Evolutionary conservation across 805 yeast species (phyloP), one percentile per base, ranked within the genome.

Genomic region (Monosporozyma aerobia): DNA sequence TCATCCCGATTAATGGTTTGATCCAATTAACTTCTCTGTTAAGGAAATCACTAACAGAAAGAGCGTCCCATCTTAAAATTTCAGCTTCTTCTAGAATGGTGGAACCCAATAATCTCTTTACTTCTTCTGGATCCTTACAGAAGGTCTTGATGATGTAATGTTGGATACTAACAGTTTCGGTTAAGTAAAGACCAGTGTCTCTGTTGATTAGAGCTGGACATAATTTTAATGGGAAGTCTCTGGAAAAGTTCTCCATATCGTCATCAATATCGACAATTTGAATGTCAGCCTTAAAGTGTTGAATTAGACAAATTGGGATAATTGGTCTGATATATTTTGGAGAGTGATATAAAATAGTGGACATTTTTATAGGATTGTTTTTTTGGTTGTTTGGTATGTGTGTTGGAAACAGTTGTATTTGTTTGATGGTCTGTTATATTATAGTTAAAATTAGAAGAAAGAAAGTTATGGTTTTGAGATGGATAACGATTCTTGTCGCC

Each of bases 41-140:
- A 59, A 85, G 67, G 54, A 85, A 61, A 62, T 90, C 96, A 59
- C 79, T 63, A 76, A 83, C 86, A 68, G 81, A 74, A 59, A 85
- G 73, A 4, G 95, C 85, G 67, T 82, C 62, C 94, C 95, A 89
- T 71, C 75, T 81, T 61, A 89, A 69, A 63, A 87, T 75, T 32
- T 54, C 54, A 16, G 60, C 55, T 65, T 79, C 76, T 59, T 83
- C 86, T 49, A 56, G 53, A 3, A 55, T 49, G 3, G 9, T 11
- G 23, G 37, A 22, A 62, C 96, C 97, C 57, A 81, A 73, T 59
- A 83, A 75, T 56, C 69, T 71, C 53, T 71, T 63, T 51, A 64
- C 57, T 35, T 60, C 56, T 67, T 72, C 57, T 10, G 22, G 23
- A 53, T 65, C 67, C 25, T 67, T 69, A 44, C 64, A 62, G 44